Evolutionary conservation across 768 basidiomycete genomes (phyloP).

Genomic region (Auricularia cornea): DNA sequence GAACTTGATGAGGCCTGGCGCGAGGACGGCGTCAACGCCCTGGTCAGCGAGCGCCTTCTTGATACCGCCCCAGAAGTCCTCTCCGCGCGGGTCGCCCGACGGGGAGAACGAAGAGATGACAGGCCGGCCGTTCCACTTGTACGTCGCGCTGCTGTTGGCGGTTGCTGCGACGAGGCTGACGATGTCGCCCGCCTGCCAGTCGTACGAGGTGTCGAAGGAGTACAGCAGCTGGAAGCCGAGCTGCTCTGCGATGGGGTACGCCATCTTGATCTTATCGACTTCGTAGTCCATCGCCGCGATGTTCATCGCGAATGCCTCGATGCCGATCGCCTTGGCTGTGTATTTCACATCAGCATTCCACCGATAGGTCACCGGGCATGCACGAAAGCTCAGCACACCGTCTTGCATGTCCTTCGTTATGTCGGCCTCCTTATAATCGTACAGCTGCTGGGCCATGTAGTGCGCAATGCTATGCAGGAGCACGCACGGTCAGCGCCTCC

Average conservation of each 20-base stretch:
- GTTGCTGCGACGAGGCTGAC: not conserved
- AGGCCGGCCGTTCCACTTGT: not conserved
- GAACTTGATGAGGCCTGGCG: conserved; percentile 1
- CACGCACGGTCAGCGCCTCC: not conserved
- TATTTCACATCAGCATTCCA: not conserved
- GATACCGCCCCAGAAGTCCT: not conserved
- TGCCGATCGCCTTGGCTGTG: not conserved
- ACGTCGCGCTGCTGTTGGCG: not conserved
- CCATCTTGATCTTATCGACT: not conserved
- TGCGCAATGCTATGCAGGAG: not conserved
- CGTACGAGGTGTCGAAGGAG: not conserved
- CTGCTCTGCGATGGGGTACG: not conserved
- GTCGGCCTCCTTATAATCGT: not conserved
- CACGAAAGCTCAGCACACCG: not conserved
- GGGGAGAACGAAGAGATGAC: not conserved
- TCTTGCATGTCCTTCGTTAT: not conserved
- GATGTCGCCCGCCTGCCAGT: not conserved
- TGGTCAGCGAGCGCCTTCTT: not conserved
- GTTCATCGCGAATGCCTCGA: not conserved
- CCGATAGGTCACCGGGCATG: not conserved
- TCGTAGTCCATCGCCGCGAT: not conserved
- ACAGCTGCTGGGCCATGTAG: conserved; percentile 1
- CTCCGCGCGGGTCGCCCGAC: not conserved
- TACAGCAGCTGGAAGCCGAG: not conserved
- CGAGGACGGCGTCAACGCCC: not conserved